Evolutionary conservation across 352 stramenopile species (phyloP).

Genomic region (Globisporangium canariense): DNA sequence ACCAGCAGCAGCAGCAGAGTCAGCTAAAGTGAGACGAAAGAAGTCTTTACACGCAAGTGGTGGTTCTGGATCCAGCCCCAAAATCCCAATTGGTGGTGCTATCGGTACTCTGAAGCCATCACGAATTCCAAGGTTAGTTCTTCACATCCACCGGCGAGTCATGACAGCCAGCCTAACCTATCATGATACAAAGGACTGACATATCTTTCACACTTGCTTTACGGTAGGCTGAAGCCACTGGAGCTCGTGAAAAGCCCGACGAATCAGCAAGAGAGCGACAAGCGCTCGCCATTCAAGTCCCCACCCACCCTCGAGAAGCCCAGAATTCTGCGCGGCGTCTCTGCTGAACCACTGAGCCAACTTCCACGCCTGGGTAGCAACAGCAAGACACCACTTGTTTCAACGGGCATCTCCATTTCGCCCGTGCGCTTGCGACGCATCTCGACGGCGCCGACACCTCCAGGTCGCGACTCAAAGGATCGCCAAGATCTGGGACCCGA

Average conservation of each 20-base stretch:
- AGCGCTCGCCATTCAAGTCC: conserved; percentile 1
- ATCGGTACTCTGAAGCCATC: conserved; percentile 9
- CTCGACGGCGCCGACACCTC: conserved; percentile 33
- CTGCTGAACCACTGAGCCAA: conserved; percentile 19
- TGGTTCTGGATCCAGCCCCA: background rate
- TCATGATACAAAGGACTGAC: background rate
- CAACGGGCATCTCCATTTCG: conserved; percentile 26
- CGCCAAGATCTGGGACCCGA: background rate
- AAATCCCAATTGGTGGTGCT: background rate
- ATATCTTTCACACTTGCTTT: background rate
- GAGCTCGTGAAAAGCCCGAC: conserved; percentile 18
- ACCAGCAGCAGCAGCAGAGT: background rate
- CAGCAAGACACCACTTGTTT: conserved; percentile 12
- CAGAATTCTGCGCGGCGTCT: conserved; percentile 20
- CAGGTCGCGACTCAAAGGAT: background rate
- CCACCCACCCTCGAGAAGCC: conserved; percentile 5
- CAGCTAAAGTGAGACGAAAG: background rate
- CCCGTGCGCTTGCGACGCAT: conserved; percentile 38
- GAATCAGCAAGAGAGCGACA: conserved; percentile 11
- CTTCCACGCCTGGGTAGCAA: conserved; percentile 22
- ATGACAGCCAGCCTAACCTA: background rate
- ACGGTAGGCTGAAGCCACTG: conserved; percentile 39
- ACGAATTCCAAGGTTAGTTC: conserved; percentile 16
- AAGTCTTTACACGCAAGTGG: background rate
- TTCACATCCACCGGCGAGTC: background rate